Evolutionary conservation across 345 rosid genomes (phyloP), one percentile per base, ranked within the genome.

Genomic region (Populus tremula): DNA sequence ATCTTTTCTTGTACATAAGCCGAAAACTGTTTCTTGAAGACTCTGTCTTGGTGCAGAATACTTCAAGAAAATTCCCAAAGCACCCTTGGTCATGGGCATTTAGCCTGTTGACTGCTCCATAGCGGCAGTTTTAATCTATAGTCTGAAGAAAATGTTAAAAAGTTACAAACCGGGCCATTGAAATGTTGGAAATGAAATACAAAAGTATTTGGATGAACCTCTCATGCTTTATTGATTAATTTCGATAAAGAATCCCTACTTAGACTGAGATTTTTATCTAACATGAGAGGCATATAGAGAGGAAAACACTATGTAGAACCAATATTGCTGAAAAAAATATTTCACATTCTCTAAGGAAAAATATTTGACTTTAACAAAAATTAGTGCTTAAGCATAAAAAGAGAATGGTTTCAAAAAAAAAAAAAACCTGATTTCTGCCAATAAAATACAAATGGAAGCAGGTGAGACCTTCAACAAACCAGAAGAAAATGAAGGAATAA

Each of bases 391-490:
- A 27, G 27, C 27, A 27, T 16, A 18, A 35, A 16, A 14, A 36
- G n/a, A 68, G 50, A 68, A 39, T 36, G 43, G 62, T 39, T 36
- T 10, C 5, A 50, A 39, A 63, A 27, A 21, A 72, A 25, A 38
- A 41, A 77, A 14, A 27, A 27, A 27, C 91, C 87, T 87, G 88
- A 79, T 89, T 89, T 79, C 83, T 87, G 80, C 84, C 36, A 35
- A 89, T 87, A 56, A 89, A 89, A 83, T 86, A 89, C 2, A 87
- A 68, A 71, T 89, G 92, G 81, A 89, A 83, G 79, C 84, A 86
- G 43, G 92, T 78, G 73, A 89, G 92, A 7, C 92, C 89, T 36
- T 90, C 92, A 18, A 86, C 87, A 63, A 89, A 87, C 90, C 88
- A 89, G 5, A 87, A 84, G 81, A 87, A 87, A 74, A 89, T 72